Conservation (phyloP, 2,329 filamentous ascomycete genomes). For the Penicillium freii region DNA sequence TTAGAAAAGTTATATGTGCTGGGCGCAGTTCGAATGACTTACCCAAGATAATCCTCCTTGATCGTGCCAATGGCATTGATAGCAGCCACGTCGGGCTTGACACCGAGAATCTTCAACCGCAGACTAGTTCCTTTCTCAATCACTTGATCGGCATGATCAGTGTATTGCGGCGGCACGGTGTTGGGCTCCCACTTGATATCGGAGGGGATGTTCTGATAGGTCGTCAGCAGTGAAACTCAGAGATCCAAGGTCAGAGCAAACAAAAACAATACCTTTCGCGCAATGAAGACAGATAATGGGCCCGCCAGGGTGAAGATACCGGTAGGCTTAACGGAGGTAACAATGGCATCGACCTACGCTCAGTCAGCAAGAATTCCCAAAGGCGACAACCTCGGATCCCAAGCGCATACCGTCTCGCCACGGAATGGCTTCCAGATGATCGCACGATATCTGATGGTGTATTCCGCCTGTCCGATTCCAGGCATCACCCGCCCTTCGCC, state of each 20-base stretch:
- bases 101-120: conserved; percentile 90
- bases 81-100: conserved; percentile 85
- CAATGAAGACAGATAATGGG: conserved; percentile 51
- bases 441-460: conserved; percentile 90
- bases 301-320: conserved; percentile 67
- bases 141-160: conserved; percentile 87
- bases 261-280: conserved; percentile 65
- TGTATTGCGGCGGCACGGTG: conserved; percentile 93
- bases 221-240: conserved; percentile 13
- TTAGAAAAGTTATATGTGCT: conserved; percentile 12
- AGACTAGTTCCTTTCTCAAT: conserved; percentile 94
- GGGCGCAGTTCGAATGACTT: conserved; percentile 16
- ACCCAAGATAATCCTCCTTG: conserved; percentile 66
- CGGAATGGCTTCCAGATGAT: conserved; percentile 98
- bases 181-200: conserved; percentile 95
- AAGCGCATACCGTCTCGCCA: conserved; percentile 80
- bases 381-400: conserved; percentile 2
- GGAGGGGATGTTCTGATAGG: conserved; percentile 63
- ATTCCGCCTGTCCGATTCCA: conserved; percentile 87
- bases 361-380: conserved; percentile 28
- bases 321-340: conserved; percentile 84
- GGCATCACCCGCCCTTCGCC: conserved; percentile 90
- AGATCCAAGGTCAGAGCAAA: not conserved
- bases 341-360: conserved; percentile 82
- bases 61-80: conserved; percentile 98